These are phyloP conservation scores for Mediolabrus comicus DNA, from an alignment of 108 stramenopile species.

Conservation along the genomic window DNA sequence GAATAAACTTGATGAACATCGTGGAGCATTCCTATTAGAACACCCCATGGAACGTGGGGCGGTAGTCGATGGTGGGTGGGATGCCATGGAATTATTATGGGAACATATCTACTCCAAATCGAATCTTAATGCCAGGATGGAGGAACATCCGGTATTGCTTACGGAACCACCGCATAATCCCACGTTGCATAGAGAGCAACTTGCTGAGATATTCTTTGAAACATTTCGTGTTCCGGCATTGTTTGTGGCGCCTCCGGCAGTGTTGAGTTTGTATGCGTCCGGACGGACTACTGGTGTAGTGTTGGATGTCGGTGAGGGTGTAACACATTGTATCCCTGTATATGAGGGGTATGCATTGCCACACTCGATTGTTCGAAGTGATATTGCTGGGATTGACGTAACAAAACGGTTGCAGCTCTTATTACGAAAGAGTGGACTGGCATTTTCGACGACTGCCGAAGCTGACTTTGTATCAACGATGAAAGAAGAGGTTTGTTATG, in stretches of 20 bases:
- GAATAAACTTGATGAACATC: constrained; percentile 89
- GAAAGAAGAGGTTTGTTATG: constrained; percentile 93
- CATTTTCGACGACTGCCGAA: constrained; percentile 93
- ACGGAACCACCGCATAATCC: constrained; percentile 96
- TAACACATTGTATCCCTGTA: constrained; percentile 95
- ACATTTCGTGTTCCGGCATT: constrained; percentile 91
- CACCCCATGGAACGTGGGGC: constrained; percentile 93
- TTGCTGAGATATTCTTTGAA: constrained; percentile 96
- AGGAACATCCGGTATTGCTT: constrained; percentile 94
- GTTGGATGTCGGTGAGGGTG: constrained; percentile 96
- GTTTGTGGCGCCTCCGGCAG: constrained; percentile 90
- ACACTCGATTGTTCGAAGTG: constrained; percentile 90
- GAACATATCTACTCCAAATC: constrained; percentile 87
- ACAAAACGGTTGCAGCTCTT: constrained; percentile 90
- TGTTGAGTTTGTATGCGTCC: constrained; percentile 93
- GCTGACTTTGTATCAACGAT: constrained; percentile 87
- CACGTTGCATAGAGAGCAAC: constrained; percentile 81
- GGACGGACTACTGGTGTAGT: constrained; percentile 97
- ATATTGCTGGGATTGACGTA: constrained; percentile 95
- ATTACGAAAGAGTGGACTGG: constrained; percentile 80
- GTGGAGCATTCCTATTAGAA: constrained; percentile 88
- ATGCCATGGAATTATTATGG: constrained; percentile 93
- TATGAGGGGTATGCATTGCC: constrained; percentile 97
- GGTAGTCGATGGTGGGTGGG: constrained; percentile 89
- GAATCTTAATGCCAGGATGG: constrained; percentile 80